Evolutionary conservation across 768 basidiomycete genomes (phyloP).

Genomic region (Trametes gibbosa): DNA sequence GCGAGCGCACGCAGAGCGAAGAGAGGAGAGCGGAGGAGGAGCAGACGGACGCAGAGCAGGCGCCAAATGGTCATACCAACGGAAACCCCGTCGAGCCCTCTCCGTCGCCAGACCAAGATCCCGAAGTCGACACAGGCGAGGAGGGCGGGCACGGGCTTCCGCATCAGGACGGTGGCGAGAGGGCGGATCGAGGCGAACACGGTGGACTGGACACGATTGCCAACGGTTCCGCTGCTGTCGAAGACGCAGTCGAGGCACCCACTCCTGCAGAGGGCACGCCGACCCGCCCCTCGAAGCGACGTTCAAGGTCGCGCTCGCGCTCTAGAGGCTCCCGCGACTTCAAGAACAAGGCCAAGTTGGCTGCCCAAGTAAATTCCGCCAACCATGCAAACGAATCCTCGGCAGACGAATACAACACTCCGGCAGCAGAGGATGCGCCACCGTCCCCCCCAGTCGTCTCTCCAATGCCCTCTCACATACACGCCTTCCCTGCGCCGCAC

Average conservation of each 20-base stretch:
- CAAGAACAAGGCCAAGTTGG: conserved; percentile 57
- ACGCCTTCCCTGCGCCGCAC: conserved; percentile 35
- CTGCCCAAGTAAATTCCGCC: conserved; percentile 41
- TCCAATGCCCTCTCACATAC: conserved; percentile 57
- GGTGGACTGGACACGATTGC: conserved; percentile 10
- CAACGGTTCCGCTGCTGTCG: conserved; percentile 14
- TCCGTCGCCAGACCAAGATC: conserved; percentile 2
- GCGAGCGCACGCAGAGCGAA: conserved; percentile 52
- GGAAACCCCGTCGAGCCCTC: conserved; percentile 6
- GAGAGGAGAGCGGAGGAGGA: conserved; percentile 38
- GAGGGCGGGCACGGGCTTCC: not conserved
- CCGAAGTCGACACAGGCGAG: not conserved
- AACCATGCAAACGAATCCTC: conserved; percentile 61
- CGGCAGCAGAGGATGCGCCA: conserved; percentile 34
- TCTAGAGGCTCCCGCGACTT: conserved; percentile 68
- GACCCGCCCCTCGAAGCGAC: conserved; percentile 52
- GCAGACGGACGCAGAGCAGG: conserved; percentile 20
- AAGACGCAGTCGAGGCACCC: conserved; percentile 30
- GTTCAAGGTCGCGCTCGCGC: conserved; percentile 66
- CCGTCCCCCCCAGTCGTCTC: conserved; percentile 44
- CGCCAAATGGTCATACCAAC: conserved; percentile 25
- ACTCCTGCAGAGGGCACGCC: conserved; percentile 38
- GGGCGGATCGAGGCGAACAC: conserved; percentile 7
- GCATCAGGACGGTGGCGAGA: conserved; percentile 12
- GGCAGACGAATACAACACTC: conserved; percentile 44